Evolutionary conservation across 345 rosid genomes (phyloP).

Genomic region (Dipteronia dyeriana): DNA sequence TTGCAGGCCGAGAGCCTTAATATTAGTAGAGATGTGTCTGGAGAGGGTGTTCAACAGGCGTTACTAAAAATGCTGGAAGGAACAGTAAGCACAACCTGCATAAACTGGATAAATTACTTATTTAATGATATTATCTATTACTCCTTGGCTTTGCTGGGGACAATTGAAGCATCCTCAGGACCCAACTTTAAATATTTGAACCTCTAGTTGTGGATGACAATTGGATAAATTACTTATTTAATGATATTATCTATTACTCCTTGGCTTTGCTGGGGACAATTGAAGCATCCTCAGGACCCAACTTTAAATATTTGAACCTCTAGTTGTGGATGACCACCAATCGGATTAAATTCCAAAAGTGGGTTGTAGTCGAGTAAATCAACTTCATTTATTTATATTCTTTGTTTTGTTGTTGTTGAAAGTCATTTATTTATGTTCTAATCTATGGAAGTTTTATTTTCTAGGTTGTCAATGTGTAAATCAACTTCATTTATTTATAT

Average conservation of each 20-base stretch:
- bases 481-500: slow-evolving; percentile 4
- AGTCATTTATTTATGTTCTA: slow-evolving; percentile 9
- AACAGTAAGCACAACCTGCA: slow-evolving; percentile 59
- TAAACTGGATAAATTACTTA: slow-evolving; percentile 6
- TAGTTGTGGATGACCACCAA: neutral
- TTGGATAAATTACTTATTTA: too few relatives aligned
- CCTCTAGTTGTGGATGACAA: neutral
- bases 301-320: neutral
- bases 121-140: neutral
- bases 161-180: neutral
- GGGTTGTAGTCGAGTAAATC: neutral
- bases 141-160: neutral
- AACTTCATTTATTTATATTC: slow-evolving; percentile 6
- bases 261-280: neutral
- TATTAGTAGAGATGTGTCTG: slow-evolving; percentile 99
- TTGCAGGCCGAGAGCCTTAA: slow-evolving; percentile 93
- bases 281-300: slow-evolving; percentile 4
- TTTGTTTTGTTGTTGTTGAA: neutral
- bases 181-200: neutral
- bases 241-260: too few relatives aligned
- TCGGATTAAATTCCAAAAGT: slow-evolving; percentile 4
- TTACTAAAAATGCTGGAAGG: slow-evolving; percentile 97
- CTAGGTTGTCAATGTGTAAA: too few relatives aligned
- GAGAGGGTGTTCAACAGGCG: slow-evolving; percentile 99
- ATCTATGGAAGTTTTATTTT: slow-evolving; percentile 11